These are phyloP conservation scores for Scedosporium aurantiacum DNA, from an alignment of 2,329 filamentous ascomycete genomes.

Conservation along the genomic window DNA sequence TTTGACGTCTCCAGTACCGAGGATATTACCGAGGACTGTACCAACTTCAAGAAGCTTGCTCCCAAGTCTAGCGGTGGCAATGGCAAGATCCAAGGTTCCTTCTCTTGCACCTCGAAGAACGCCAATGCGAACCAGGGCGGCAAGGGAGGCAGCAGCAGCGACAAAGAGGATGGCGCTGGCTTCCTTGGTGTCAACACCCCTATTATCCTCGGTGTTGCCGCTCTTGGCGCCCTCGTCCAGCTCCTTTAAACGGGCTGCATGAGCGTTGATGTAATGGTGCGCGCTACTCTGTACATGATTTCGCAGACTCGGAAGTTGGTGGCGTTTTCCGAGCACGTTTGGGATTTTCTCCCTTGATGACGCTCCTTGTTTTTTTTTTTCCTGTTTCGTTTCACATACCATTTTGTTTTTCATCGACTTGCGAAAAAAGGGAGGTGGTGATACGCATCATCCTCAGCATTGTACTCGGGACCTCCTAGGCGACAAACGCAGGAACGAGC, in stretches of 20 bases:
- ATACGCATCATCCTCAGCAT: not conserved
- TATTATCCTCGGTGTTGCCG: constrained; percentile 34
- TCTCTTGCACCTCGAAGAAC: constrained; percentile 37
- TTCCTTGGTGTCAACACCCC: constrained; percentile 34
- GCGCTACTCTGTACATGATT: constrained; percentile 2
- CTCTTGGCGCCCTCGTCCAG: constrained; percentile 35
- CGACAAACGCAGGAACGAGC: not conserved
- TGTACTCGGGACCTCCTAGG: not conserved
- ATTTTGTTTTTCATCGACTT: constrained; percentile 5
- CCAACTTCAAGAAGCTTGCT: constrained; percentile 35
- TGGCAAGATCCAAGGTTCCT: constrained; percentile 35
- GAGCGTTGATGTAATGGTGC: not conserved
- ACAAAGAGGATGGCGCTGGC: constrained; percentile 31
- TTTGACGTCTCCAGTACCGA: constrained; percentile 59
- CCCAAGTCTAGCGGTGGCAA: constrained; percentile 23
- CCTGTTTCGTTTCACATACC: constrained; percentile 2
- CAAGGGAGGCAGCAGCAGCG: constrained; percentile 16
- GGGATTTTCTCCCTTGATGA: not conserved
- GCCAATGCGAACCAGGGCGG: constrained; percentile 38
- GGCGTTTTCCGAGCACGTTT: not conserved
- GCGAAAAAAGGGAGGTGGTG: not conserved
- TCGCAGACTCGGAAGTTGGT: not conserved
- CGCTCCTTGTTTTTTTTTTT: not conserved
- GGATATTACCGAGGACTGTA: constrained; percentile 46
- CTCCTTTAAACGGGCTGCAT: constrained; percentile 32